Base-by-base conservation (phyloP, 2,329 filamentous ascomycete species). In the Hypomyces perniciosus region DNA sequence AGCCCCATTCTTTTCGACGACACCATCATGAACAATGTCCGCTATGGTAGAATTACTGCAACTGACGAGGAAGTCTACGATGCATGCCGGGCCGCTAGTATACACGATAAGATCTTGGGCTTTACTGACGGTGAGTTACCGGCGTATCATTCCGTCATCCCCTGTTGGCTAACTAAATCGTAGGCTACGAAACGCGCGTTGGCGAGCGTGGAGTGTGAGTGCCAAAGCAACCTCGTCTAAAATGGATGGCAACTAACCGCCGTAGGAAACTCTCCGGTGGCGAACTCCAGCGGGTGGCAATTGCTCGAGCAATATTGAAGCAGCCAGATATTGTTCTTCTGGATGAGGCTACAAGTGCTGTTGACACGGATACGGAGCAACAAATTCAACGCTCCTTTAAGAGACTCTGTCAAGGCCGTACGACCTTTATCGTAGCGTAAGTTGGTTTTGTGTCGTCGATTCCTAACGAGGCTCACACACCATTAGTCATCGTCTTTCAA, bases 271-370 rank as follows among this genome's bases (percentile, higher is more conserved):
- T 86, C 2, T 86, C 83, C 4, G 83, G 83, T 1, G 83, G 83
- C 27, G 83, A 86, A 61, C 67, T 85, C 5, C 83, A 86, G 59
- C 78, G 83, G 43, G 76, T 86, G 29, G 83, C 83, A 5, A 86
- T 86, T 61, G 83, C 83, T 6, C 80, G 87, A 28, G 85, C 87
- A 1, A 78, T 92, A 44, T 71, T 91, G 56, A 88, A 88, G 66
- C 78, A 80, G 52, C 86, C 88, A 0, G 83, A 88, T 50, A 83
- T 91, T 53, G 81, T 92, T 8, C 76, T 92, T 37, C 76, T 92
- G 1, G 88, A 92, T 57, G 88, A 91, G 65, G 84, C 88, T 1
- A 90, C 89, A 4, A 89, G 85, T 35, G 84, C 87, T 6, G 83
- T 92, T 52, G 83, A 89, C 54, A 84, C 84, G 0, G 80, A 84